These are phyloP conservation scores for Panicum virgatum DNA, from an alignment of 202 grass and related monocot species.

Conservation along the genomic window DNA sequence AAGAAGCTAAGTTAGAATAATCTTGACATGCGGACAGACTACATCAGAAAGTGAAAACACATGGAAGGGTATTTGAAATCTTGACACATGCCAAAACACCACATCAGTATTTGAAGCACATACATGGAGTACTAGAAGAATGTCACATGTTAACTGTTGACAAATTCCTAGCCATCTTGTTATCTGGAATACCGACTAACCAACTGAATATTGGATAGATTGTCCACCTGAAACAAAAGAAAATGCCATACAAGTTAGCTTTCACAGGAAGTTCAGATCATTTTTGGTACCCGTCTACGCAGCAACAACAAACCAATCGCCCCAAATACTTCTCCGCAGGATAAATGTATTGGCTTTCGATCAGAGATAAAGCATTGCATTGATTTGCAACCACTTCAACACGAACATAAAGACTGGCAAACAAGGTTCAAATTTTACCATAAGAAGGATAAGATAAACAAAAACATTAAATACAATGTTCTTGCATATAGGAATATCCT, in stretches of 20 bases:
- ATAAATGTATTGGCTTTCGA: background rate
- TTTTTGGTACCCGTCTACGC: background rate
- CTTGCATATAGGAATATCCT: background rate
- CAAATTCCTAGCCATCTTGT: background rate
- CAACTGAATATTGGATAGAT: conserved; percentile 22
- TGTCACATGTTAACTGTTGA: background rate
- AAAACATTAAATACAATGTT: background rate
- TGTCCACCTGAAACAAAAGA: conserved; percentile 32
- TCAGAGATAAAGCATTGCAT: background rate
- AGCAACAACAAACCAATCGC: background rate
- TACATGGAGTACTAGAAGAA: background rate
- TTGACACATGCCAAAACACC: background rate
- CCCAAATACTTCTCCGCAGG: background rate
- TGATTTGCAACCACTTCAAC: background rate
- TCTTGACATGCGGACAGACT: background rate
- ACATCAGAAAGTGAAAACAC: background rate
- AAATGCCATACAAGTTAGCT: conserved; percentile 1
- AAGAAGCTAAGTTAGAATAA: background rate
- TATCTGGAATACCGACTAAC: background rate
- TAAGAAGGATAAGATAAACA: background rate
- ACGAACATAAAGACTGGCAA: background rate
- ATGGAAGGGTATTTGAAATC: background rate
- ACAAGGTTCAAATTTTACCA: background rate
- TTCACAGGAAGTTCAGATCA: background rate
- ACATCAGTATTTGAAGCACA: background rate